Evolutionary conservation across 805 yeast species (phyloP).

Genomic region (Kuraishia cidri): DNA sequence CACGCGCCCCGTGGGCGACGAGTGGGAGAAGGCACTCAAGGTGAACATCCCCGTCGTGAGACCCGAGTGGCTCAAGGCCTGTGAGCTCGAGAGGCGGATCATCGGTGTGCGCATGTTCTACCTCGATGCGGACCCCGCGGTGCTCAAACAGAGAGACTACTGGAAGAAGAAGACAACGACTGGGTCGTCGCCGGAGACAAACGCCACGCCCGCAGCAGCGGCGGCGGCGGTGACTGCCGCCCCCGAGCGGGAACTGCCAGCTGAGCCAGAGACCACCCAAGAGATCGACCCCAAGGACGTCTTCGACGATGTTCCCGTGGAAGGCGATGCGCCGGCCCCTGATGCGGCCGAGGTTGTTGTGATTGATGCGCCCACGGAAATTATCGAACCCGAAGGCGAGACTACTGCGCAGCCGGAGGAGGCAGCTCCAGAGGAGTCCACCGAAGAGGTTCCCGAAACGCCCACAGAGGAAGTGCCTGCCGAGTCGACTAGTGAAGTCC

Average conservation of each 20-base stretch:
- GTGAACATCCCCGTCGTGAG: slow-evolving; percentile 88
- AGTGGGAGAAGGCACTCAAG: slow-evolving; percentile 71
- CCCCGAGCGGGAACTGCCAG: slow-evolving; percentile 5
- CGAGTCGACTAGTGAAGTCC: no score
- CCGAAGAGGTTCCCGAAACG: slow-evolving; percentile 4
- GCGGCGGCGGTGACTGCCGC: slow-evolving; percentile 4
- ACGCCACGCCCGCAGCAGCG: neutral
- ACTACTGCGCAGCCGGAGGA: no score
- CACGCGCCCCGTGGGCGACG: slow-evolving; percentile 59
- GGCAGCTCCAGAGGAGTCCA: no score
- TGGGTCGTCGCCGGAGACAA: slow-evolving; percentile 3
- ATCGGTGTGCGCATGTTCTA: slow-evolving; percentile 90
- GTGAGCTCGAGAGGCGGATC: slow-evolving; percentile 79
- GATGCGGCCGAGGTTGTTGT: no score
- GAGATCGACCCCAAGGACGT: no score
- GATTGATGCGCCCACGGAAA: slow-evolving; percentile 1
- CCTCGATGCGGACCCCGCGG: slow-evolving; percentile 41
- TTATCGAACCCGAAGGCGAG: no score
- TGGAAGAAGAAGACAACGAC: slow-evolving; percentile 10
- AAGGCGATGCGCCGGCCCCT: no score
- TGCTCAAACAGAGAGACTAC: slow-evolving; percentile 36
- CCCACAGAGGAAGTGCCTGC: slow-evolving; percentile 6
- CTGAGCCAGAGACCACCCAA: slow-evolving; percentile 4
- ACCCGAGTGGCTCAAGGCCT: slow-evolving; percentile 96
- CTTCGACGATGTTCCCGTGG: no score